Evolutionary conservation across 371 early-diverging fungal genomes (phyloP), one percentile per base, ranked within the genome.

Genomic region (Rhizopus microsporus): DNA sequence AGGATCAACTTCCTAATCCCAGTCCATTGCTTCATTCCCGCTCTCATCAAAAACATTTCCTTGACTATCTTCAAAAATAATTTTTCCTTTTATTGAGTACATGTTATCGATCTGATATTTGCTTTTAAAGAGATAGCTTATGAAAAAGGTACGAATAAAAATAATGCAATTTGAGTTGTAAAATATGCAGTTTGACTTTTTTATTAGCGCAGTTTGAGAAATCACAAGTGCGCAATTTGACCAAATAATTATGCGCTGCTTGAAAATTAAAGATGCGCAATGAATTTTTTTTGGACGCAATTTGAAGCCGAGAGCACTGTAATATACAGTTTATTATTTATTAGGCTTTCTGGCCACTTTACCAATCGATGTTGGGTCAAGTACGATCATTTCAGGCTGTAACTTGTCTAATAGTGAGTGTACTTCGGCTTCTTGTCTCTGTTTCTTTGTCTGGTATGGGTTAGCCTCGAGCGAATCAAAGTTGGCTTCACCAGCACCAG

Each of bases 401-500:
- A 84, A 60, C 80, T 96, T 94, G 65, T 99, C 98, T 70, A 99
- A 69, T 45, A 99, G 78, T 57, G 75, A 69, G 68, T 91, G 92
- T 13, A 99, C 97, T 77, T 99, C 99, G 52, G 81, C 65, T 69
- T 98, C 96, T 73, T 89, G 90, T 60, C 97, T 82, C 75, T 97
- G 96, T 69, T 88, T 90, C 65, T 74, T 83, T 5, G 94, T 97
- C 73, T 93, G 88, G 88, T 86, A 99, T 35, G 98, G 99, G 78
- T 96, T 97, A 57, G 92, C 93, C 69, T 94, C 97, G 43, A 93
- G 68, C 10, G 92, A 82, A 75, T 99, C 99, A 82, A 91, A 97
- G 87, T 95, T 95, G 66, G 99, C 94, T 73, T 99, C 97, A 61
- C 99, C 98, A 37, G 96, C 72, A 72, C 96, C 97, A 13, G 99